Evolutionary conservation across 768 basidiomycete species (phyloP).

Genomic region (Cubamyces lactineus): DNA sequence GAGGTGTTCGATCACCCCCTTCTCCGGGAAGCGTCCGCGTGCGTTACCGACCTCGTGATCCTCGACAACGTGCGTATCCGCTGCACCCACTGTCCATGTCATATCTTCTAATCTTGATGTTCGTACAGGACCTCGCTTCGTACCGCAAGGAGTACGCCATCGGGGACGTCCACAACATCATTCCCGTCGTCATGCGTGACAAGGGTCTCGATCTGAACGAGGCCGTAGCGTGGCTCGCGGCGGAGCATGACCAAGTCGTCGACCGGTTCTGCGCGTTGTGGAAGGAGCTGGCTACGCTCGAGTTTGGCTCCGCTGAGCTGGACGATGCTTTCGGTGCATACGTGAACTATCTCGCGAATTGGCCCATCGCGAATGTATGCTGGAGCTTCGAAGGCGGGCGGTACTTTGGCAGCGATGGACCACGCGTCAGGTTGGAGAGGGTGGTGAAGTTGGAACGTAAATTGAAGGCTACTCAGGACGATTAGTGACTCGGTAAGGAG

Average conservation of each 20-base stretch:
- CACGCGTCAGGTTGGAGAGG: not conserved
- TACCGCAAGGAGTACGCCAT: not conserved
- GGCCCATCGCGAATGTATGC: conserved; percentile 28
- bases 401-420: conserved; percentile 2
- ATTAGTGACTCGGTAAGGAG: no score
- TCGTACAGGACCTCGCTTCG: not conserved
- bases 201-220: conserved; percentile 13
- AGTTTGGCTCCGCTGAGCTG: conserved; percentile 29
- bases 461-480: no score
- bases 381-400: conserved; percentile 35
- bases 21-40: conserved; percentile 44
- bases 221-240: conserved; percentile 22
- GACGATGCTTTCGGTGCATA: conserved; percentile 31
- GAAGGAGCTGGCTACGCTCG: conserved; percentile 30
- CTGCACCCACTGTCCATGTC: no score
- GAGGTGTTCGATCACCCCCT: conserved; percentile 57
- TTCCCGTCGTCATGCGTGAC: conserved; percentile 31
- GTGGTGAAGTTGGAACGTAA: not conserved
- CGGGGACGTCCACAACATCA: conserved; percentile 29
- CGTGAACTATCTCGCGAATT: conserved; percentile 32
- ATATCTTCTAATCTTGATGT: not conserved
- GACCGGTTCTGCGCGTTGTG: not conserved
- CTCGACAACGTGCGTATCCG: conserved; percentile 51
- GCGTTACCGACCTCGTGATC: conserved; percentile 13
- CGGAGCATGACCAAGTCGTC: not conserved